phyloP scores from a whole-genome alignment of 495 filamentous ascomycete species.

The Pseudevernia furfuracea region DNA sequence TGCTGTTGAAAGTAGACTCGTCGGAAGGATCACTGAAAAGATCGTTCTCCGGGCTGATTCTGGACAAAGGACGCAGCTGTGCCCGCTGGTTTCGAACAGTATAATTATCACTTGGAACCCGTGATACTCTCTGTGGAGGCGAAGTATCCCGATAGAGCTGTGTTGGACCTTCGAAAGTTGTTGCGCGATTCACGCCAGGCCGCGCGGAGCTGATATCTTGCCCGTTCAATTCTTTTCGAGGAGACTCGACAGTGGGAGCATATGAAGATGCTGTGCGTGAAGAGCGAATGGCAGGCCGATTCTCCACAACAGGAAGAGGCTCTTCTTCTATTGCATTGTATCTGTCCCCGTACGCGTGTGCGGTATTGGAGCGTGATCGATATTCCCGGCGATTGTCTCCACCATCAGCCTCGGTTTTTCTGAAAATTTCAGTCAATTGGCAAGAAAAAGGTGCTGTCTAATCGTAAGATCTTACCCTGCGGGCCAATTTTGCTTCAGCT shows the following conservation, averaged over 20 bases:
- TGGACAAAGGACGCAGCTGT: slow-evolving; percentile 37
- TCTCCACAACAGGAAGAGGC: slow-evolving; percentile 35
- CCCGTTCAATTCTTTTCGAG: slow-evolving; percentile 32
- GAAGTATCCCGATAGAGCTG: slow-evolving; percentile 45
- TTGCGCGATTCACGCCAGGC: slow-evolving; percentile 39
- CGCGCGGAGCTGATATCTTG: slow-evolving; percentile 32
- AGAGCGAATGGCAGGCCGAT: slow-evolving; percentile 57
- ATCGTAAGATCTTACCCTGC: slow-evolving; percentile 39
- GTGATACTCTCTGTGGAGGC: slow-evolving; percentile 42
- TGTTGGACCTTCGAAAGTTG: slow-evolving; percentile 52
- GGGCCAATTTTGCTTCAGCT: slow-evolving; percentile 63
- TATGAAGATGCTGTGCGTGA: slow-evolving; percentile 35
- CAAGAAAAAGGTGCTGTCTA: neutral
- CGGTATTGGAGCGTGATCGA: slow-evolving; percentile 54
- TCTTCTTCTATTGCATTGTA: slow-evolving; percentile 54
- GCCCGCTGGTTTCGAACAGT: slow-evolving; percentile 37
- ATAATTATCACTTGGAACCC: slow-evolving; percentile 52
- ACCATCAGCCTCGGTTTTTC: slow-evolving; percentile 30
- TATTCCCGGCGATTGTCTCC: slow-evolving; percentile 33
- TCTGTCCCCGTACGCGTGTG: slow-evolving; percentile 52
- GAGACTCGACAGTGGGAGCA: slow-evolving; percentile 27
- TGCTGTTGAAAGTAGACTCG: slow-evolving; percentile 49
- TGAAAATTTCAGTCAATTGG: slow-evolving; percentile 23
- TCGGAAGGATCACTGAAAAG: slow-evolving; percentile 60
- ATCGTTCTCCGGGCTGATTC: slow-evolving; percentile 39